These are phyloP conservation scores for Hymenoscyphus infarciens DNA, from an alignment of 2,329 filamentous ascomycete genomes.

Conservation along the genomic window DNA sequence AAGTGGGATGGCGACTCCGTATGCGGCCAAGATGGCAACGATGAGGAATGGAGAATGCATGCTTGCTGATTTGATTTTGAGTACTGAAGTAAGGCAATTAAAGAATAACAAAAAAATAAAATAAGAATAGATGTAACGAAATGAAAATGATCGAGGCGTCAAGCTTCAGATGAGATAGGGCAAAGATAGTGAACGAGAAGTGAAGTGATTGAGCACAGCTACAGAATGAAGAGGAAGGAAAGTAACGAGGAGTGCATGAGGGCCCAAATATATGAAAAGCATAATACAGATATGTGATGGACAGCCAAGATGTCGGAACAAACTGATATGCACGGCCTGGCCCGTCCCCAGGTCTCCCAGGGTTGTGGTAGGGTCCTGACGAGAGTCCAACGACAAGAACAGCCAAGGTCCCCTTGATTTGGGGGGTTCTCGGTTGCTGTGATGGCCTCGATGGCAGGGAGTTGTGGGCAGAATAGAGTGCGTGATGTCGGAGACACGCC, in stretches of 20 bases:
- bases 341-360: constrained; percentile 16
- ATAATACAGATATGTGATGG: constrained; percentile 12
- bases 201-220: constrained; percentile 30
- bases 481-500: constrained; percentile 24
- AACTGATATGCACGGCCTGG: constrained; percentile 17
- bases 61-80: neutral
- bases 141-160: constrained; percentile 26
- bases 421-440: neutral
- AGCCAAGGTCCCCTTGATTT: neutral
- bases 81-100: constrained; percentile 3
- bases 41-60: constrained; percentile 33
- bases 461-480: constrained; percentile 6
- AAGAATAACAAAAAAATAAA: neutral
- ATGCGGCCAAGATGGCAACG: constrained; percentile 33
- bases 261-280: constrained; percentile 27
- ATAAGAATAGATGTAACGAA: constrained; percentile 12
- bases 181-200: constrained; percentile 18
- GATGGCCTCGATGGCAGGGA: neutral
- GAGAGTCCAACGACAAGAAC: neutral
- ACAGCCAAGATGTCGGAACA: constrained; percentile 11
- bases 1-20: constrained; percentile 32
- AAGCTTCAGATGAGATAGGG: constrained; percentile 26
- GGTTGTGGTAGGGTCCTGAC: neutral
- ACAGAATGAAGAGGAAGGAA: constrained; percentile 16
- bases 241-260: constrained; percentile 16